Evolutionary conservation across 176 grass and related monocot genomes (phyloP).

Genomic region (Alopecurus myosuroides): DNA sequence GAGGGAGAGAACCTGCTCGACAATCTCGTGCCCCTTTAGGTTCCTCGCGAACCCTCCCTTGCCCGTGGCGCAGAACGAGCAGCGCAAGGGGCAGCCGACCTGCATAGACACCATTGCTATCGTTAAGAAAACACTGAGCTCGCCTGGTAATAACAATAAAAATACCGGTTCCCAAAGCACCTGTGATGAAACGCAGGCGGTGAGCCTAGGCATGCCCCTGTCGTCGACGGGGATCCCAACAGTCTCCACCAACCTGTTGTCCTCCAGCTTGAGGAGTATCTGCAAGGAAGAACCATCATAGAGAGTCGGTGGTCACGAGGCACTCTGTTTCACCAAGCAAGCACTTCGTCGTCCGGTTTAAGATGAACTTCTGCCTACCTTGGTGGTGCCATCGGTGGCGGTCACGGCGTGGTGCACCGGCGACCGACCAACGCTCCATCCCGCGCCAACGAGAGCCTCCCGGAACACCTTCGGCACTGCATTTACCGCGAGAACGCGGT

Average conservation of each 20-base stretch:
- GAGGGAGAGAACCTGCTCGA: conserved; percentile 57
- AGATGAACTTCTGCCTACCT: conserved; percentile 21
- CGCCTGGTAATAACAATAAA: not conserved
- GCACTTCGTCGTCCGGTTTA: not conserved
- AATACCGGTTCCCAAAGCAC: conserved; percentile 1
- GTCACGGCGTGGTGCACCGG: conserved; percentile 70
- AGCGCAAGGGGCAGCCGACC: conserved; percentile 90
- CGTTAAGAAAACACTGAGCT: not conserved
- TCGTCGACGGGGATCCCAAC: conserved; percentile 84
- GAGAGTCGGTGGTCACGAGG: not conserved
- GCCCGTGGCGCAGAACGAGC: conserved; percentile 85
- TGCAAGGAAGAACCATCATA: conserved; percentile 15
- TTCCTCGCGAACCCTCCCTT: conserved; percentile 95
- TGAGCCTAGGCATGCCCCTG: conserved; percentile 63
- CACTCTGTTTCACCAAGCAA: not conserved
- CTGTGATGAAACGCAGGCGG: conserved; percentile 92
- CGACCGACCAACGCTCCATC: conserved; percentile 74
- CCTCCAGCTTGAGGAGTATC: conserved; percentile 96
- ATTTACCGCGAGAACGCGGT: not conserved
- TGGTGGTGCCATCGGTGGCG: conserved; percentile 73
- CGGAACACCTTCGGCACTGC: conserved; percentile 85
- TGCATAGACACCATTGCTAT: conserved; percentile 4
- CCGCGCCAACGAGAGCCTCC: conserved; percentile 53
- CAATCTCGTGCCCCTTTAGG: conserved; percentile 73
- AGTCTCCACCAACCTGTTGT: conserved; percentile 86